These are phyloP conservation scores for Fusarium bactridioides DNA, from an alignment of 2,329 filamentous ascomycete species.

Conservation along the genomic window DNA sequence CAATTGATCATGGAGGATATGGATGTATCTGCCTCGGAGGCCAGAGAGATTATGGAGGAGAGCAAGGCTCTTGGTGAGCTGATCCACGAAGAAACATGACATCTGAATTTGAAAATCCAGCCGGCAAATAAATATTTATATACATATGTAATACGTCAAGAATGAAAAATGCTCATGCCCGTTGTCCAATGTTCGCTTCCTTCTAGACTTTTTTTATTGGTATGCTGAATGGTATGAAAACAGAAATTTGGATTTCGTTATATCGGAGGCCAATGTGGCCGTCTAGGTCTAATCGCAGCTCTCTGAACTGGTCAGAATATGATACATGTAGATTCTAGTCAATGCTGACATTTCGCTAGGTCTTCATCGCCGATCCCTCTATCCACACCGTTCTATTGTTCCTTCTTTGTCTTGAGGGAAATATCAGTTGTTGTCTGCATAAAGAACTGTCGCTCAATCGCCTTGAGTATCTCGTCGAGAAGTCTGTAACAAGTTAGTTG, in stretches of 20 bases:
- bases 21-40: slow-evolving; percentile 52
- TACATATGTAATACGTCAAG: slow-evolving; percentile 3
- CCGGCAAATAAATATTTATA: neutral
- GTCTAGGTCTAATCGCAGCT: slow-evolving; percentile 35
- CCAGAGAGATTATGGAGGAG: slow-evolving; percentile 66
- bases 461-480: slow-evolving; percentile 86
- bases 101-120: neutral
- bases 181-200: neutral
- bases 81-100: slow-evolving; percentile 65
- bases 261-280: slow-evolving; percentile 26
- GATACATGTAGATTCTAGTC: slow-evolving; percentile 44
- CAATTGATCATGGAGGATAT: slow-evolving; percentile 66
- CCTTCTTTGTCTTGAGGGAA: slow-evolving; percentile 60
- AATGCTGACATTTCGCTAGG: slow-evolving; percentile 38
- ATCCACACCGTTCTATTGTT: slow-evolving; percentile 50
- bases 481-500: slow-evolving; percentile 58
- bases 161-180: slow-evolving; percentile 12
- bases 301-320: slow-evolving; percentile 18
- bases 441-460: slow-evolving; percentile 74
- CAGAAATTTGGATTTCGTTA: slow-evolving; percentile 18
- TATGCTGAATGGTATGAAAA: slow-evolving; percentile 1
- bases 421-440: slow-evolving; percentile 57
- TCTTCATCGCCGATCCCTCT: slow-evolving; percentile 19
- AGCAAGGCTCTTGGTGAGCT: slow-evolving; percentile 73
- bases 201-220: neutral